Evolutionary conservation across 1,284 basidiomycete genomes (phyloP).

Genomic region (Grifola frondosa): DNA sequence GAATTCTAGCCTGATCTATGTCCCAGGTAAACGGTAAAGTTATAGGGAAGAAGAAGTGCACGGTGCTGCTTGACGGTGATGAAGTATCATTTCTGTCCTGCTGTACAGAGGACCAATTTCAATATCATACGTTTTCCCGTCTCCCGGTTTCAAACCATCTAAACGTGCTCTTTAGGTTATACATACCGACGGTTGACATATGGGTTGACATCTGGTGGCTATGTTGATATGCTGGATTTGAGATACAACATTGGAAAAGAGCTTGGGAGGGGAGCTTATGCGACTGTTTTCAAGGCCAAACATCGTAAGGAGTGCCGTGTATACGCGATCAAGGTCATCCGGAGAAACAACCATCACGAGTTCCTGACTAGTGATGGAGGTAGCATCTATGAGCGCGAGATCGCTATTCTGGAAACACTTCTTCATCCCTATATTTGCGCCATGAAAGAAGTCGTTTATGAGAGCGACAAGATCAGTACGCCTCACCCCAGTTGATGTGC

Average conservation of each 20-base stretch:
- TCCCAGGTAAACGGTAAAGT: constrained; percentile 69
- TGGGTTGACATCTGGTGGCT: constrained; percentile 45
- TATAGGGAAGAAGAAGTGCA: constrained; percentile 56
- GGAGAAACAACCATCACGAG: constrained; percentile 40
- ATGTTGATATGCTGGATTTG: constrained; percentile 56
- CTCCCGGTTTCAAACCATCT: background rate
- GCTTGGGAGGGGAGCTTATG: constrained; percentile 81
- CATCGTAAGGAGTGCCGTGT: constrained; percentile 56
- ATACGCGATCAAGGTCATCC: constrained; percentile 79
- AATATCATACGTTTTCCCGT: constrained; percentile 49
- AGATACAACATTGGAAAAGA: constrained; percentile 66
- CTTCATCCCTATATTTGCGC: constrained; percentile 82
- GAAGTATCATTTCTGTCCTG: constrained; percentile 79
- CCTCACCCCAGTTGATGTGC: constrained; percentile 1
- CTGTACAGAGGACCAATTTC: constrained; percentile 40
- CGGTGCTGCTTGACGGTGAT: constrained; percentile 73
- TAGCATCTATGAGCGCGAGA: constrained; percentile 77
- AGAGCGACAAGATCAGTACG: constrained; percentile 67
- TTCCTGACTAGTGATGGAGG: constrained; percentile 1
- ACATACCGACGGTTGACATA: constrained; percentile 54
- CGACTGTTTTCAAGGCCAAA: constrained; percentile 73
- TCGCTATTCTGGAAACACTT: constrained; percentile 73
- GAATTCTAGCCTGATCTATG: constrained; percentile 11
- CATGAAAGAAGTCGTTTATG: constrained; percentile 74
- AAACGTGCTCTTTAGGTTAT: constrained; percentile 34